Base-by-base conservation (phyloP, 2,329 filamentous ascomycete species). In the Chaetomiaceae sp. region DNA sequence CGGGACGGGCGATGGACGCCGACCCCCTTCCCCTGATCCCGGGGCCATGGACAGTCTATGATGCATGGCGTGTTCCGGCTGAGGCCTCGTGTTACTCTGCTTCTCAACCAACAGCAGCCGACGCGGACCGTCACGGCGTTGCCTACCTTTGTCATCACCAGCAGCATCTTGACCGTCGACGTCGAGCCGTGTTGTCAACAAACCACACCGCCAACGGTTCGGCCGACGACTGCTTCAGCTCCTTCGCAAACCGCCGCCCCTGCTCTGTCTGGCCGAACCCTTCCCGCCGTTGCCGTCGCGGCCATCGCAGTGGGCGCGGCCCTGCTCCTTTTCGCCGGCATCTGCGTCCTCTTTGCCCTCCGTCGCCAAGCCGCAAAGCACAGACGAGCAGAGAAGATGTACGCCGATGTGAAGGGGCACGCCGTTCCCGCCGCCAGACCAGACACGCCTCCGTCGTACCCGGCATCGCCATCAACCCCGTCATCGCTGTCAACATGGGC, bases 401-500 rank as follows among this genome's bases (percentile, higher is more conserved):
- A 42, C 33, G 25, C 20, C 20, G 22, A 53, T 4, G 12, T 33
- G 4, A 38, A 38, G 6, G 43, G 19, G 23, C 51, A 57, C n/a
- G 42, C 25, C 14, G 31, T 46, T 23, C 45, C 54, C 17, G 36
- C 38, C 36, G 31, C 31, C 36, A 27, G 33, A 3, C 54, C 51
- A 6, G 46, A 38, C 7, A 51, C 46, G 11, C 42, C 51, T 15
- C 47, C 48, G 3, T 34, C 47, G 12, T 45, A 22, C 2, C 37
- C 54, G 1, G 33, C 37, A 2, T 51, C 54, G 3, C 36, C 49
- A n/a, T 48, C 56, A 5, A 45, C 14, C 14, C 15, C 31, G 7
- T 54, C 57, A 15, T 55, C 55, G 6, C 23, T 57, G 12, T 55
- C 52, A 3, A 50, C 54, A 7, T 46, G 37, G 45, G 49, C 48